These are phyloP conservation scores for Sherardia arvensis DNA, from an alignment of 257 asterid genomes.

Conservation along the genomic window DNA sequence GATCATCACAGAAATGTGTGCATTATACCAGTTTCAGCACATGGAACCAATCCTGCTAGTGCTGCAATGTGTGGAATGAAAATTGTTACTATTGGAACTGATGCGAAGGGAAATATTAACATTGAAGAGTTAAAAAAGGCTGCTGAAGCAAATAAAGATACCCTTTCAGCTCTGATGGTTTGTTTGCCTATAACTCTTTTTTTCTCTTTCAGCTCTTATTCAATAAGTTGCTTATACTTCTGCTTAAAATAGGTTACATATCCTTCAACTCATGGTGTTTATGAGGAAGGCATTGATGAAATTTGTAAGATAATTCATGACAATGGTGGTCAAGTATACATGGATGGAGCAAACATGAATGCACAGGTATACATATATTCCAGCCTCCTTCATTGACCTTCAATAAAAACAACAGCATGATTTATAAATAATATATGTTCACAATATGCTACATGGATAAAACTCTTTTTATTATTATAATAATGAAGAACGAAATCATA, in stretches of 20 bases:
- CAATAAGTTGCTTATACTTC: slow-evolving; percentile 1
- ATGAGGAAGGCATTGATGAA: slow-evolving; percentile 96
- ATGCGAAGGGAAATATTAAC: slow-evolving; percentile 96
- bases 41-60: slow-evolving; percentile 98
- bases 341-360: slow-evolving; percentile 99
- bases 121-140: slow-evolving; percentile 80
- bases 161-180: slow-evolving; percentile 93
- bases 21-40: slow-evolving; percentile 98
- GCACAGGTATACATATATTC: slow-evolving; percentile 71
- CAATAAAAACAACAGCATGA: neutral
- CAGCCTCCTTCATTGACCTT: neutral
- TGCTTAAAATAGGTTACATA: slow-evolving; percentile 66
- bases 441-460: neutral
- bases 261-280: slow-evolving; percentile 99
- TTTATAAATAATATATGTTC: neutral
- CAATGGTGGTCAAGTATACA: slow-evolving; percentile 98
- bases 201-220: neutral
- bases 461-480: neutral
- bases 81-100: slow-evolving; percentile 94
- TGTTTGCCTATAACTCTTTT: slow-evolving; percentile 1
- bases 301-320: slow-evolving; percentile 93
- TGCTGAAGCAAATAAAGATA: slow-evolving; percentile 73
- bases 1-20: slow-evolving; percentile 92
- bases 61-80: slow-evolving; percentile 99
- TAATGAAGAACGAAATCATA: neutral